Evolutionary conservation across 2,329 filamentous ascomycete species (phyloP).

Genomic region (Dothideomycetes sp.): DNA sequence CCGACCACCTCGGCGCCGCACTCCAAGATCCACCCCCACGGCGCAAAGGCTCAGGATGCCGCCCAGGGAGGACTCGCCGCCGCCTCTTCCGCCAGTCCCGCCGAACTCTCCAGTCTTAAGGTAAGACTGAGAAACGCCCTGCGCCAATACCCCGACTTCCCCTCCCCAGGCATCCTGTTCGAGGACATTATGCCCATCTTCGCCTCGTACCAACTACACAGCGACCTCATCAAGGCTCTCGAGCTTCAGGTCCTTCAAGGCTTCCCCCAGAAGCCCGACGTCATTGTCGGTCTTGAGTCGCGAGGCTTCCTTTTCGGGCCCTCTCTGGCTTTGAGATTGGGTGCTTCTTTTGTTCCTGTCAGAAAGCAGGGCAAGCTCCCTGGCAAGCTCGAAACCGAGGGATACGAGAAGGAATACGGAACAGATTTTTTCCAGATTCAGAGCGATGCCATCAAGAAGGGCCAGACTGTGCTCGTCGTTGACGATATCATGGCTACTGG

Average conservation of each 20-base stretch:
- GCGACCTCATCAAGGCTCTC: conserved; percentile 65
- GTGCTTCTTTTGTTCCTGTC: conserved; percentile 82
- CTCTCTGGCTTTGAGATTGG: conserved; percentile 69
- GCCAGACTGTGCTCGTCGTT: conserved; percentile 84
- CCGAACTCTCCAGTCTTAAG: conserved; percentile 53
- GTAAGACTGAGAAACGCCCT: conserved; percentile 60
- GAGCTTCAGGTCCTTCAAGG: conserved; percentile 66
- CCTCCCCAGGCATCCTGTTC: conserved; percentile 83
- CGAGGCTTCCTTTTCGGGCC: conserved; percentile 94
- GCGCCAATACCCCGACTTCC: conserved; percentile 85
- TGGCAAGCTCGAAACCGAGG: conserved; percentile 68
- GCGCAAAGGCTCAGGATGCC: conserved; percentile 21
- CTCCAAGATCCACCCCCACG: conserved; percentile 12
- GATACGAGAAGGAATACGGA: conserved; percentile 93
- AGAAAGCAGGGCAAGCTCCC: conserved; percentile 94
- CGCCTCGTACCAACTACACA: conserved; percentile 15
- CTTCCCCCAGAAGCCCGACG: conserved; percentile 52
- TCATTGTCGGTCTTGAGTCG: conserved; percentile 87
- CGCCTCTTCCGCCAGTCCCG: conserved; percentile 36
- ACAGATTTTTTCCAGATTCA: conserved; percentile 96
- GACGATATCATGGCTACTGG: conserved; percentile 98
- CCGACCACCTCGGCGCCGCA: conserved; percentile 16
- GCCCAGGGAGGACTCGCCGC: conserved; percentile 37
- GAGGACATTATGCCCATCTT: conserved; percentile 74
- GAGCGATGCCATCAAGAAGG: conserved; percentile 67